A percentile compares a stretch with the other conserved stretches of the same genome.
phyloP scores from a whole-genome alignment of 495 filamentous ascomycete genomes.

The Talaromyces trachyspermus region DNA sequence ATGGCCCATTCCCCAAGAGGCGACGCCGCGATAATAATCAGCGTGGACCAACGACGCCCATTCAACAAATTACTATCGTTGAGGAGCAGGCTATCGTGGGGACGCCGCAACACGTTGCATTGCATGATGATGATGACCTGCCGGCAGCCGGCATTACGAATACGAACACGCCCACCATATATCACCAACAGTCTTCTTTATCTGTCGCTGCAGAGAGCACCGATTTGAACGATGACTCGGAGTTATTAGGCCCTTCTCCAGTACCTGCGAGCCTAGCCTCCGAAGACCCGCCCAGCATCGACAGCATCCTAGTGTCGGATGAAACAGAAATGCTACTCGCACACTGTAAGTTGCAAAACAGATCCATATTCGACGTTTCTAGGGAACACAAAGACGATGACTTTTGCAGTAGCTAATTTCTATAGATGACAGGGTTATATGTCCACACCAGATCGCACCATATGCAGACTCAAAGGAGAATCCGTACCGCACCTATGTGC shows the following conservation, averaged over 20 bases:
- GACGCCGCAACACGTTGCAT: neutral
- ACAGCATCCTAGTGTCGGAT: conserved; percentile 4
- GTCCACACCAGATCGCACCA: conserved; percentile 32
- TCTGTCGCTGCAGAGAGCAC: neutral
- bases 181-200: neutral
- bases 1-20: neutral
- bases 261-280: neutral
- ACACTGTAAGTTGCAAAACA: conserved; percentile 18
- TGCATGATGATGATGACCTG: neutral
- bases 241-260: neutral
- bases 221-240: neutral
- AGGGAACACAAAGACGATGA: neutral
- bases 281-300: neutral
- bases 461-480: conserved; percentile 18
- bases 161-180: neutral
- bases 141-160: neutral
- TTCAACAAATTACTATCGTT: neutral
- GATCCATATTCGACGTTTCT: neutral
- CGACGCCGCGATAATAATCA: neutral
- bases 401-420: neutral
- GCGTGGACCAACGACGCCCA: neutral
- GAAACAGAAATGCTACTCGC: conserved; percentile 17
- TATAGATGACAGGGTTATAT: conserved; percentile 28
- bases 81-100: neutral
- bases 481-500: conserved; percentile 29